Percentiles rank a stretch among this genome's conserved stretches.
phyloP scores from a whole-genome alignment of 140 eudicot species.

The Erigeron philadelphicus region DNA sequence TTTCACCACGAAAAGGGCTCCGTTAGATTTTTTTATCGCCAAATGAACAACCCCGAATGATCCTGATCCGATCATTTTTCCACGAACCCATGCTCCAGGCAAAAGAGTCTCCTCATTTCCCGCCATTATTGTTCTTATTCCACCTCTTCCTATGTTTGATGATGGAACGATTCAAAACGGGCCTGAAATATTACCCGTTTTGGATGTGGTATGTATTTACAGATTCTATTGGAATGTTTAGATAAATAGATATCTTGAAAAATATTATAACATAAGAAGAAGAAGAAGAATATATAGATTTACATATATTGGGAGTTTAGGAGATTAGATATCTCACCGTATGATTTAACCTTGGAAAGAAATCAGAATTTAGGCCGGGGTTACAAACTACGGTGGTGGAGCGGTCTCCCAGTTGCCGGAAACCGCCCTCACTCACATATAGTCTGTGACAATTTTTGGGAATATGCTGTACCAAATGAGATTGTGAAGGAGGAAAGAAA shows the following conservation, averaged over 20 bases:
- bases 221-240: conserved; percentile 15
- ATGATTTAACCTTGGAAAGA: conserved; percentile 6
- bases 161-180: background rate
- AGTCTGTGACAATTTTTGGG: conserved; percentile 22
- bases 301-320: conserved; percentile 19
- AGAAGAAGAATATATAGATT: conserved; percentile 9
- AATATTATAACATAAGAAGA: conserved; percentile 19
- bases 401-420: conserved; percentile 55
- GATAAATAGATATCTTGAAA: conserved; percentile 18
- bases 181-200: background rate
- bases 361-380: conserved; percentile 21
- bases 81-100: conserved; percentile 61
- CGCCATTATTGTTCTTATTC: conserved; percentile 25
- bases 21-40: conserved; percentile 64
- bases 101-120: conserved; percentile 20
- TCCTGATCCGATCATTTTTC: conserved; percentile 65
- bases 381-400: conserved; percentile 38
- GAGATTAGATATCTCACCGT: conserved; percentile 22
- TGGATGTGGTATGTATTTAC: conserved; percentile 4
- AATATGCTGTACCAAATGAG: conserved; percentile 21
- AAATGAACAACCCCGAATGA: conserved; percentile 60
- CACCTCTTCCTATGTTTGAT: conserved; percentile 20
- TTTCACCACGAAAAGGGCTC: conserved; percentile 62
- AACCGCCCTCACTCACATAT: conserved; percentile 48
- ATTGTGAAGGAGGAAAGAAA: conserved; percentile 32